These are phyloP conservation scores for Pseudocercospora pini-densiflorae DNA, from an alignment of 2,329 filamentous ascomycete genomes.

Conservation along the genomic window DNA sequence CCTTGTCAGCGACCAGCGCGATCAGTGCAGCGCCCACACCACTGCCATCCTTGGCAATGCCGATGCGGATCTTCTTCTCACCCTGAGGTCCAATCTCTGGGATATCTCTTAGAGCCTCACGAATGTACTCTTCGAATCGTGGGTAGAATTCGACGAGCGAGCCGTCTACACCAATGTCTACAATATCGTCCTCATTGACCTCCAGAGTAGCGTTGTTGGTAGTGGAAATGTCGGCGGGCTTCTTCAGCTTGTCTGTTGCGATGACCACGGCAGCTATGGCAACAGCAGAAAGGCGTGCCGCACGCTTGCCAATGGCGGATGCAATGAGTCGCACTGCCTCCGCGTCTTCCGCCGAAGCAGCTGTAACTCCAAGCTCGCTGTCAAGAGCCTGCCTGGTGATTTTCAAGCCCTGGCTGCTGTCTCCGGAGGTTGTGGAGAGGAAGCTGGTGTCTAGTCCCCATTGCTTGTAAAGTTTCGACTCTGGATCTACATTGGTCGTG, in stretches of 20 bases:
- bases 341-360: slow-evolving; percentile 80
- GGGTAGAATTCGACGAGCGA: slow-evolving; percentile 96
- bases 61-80: slow-evolving; percentile 87
- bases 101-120: slow-evolving; percentile 77
- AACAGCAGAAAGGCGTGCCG: slow-evolving; percentile 84
- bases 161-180: slow-evolving; percentile 94
- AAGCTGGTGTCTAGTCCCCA: slow-evolving; percentile 94
- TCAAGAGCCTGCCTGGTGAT: slow-evolving; percentile 79
- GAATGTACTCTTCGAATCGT: slow-evolving; percentile 84
- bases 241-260: slow-evolving; percentile 72
- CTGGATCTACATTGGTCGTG: slow-evolving; percentile 69
- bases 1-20: slow-evolving; percentile 80
- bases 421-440: slow-evolving; percentile 83
- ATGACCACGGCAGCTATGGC: slow-evolving; percentile 85
- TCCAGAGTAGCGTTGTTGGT: slow-evolving; percentile 37
- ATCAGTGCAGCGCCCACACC: slow-evolving; percentile 96
- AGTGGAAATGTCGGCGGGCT: slow-evolving; percentile 40
- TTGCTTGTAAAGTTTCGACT: slow-evolving; percentile 72
- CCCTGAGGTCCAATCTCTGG: slow-evolving; percentile 77
- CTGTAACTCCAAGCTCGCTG: slow-evolving; percentile 74
- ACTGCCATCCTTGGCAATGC: slow-evolving; percentile 95
- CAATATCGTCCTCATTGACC: slow-evolving; percentile 64
- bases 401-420: slow-evolving; percentile 72
- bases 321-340: slow-evolving; percentile 84
- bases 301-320: slow-evolving; percentile 82